phyloP scores from a whole-genome alignment of 371 early-diverging fungal genomes.

The Basidiobolus heterosporus region DNA sequence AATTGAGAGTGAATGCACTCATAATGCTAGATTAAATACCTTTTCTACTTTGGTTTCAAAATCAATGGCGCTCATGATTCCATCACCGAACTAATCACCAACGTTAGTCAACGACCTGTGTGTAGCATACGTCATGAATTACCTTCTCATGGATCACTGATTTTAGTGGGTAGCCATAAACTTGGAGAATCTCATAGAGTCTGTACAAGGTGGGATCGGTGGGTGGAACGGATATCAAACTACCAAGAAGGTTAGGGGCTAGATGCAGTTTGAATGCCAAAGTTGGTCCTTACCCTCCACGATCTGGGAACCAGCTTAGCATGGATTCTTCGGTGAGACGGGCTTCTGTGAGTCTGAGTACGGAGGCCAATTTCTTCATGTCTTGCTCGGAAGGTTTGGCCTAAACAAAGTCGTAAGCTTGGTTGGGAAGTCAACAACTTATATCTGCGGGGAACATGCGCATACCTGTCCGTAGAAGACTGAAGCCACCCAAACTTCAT shows the following conservation, averaged over 20 bases:
- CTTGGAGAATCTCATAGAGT: slow-evolving; percentile 31
- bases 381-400: slow-evolving; percentile 30
- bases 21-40: too few relatives aligned
- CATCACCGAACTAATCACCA: slow-evolving; percentile 29
- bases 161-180: slow-evolving; percentile 31
- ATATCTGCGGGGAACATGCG: neutral
- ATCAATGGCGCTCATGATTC: slow-evolving; percentile 43
- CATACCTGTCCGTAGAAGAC: slow-evolving; percentile 51
- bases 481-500: slow-evolving; percentile 50
- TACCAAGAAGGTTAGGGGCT: slow-evolving; percentile 1
- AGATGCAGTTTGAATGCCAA: neutral
- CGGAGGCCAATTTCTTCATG: slow-evolving; percentile 21
- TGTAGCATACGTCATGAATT: slow-evolving; percentile 4
- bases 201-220: slow-evolving; percentile 34
- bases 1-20: too few relatives aligned
- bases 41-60: slow-evolving; percentile 38
- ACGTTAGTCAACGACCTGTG: neutral
- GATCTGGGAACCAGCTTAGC: slow-evolving; percentile 27
- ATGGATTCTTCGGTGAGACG: slow-evolving; percentile 33
- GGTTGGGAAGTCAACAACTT: neutral
- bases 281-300: slow-evolving; percentile 21
- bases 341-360: slow-evolving; percentile 31
- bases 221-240: slow-evolving; percentile 24
- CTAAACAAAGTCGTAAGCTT: slow-evolving; percentile 6
- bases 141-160: slow-evolving; percentile 35